Evolutionary conservation across 305 asterid genomes (phyloP), one percentile per base, ranked within the genome.

Genomic region (Rubia tinctorum): DNA sequence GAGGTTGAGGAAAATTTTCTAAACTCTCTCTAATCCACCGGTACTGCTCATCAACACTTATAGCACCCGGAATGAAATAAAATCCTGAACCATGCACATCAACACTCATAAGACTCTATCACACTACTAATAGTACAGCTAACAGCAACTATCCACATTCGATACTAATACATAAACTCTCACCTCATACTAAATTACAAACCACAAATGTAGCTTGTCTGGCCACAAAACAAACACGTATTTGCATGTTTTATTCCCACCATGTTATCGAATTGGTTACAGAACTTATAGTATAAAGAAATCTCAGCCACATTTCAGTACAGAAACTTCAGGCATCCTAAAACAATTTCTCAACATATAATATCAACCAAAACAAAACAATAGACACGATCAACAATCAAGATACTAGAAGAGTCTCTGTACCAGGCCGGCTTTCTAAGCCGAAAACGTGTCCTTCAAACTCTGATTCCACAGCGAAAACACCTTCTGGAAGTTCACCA

Each of bases 21-120:
- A 95, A 84, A 83, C 99, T 90, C 87, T 92, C 96, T 84, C 74
- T 86, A 69, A 89, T 87, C 99, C 98, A 95, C 6, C 66, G 84
- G 76, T 90, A 84, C 75, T 95, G 98, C 74, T 90, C 97, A 80
- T 88, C 91, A 72, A 84, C 34, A 71, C 86, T 86, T 76, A 95
- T 84, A 22, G 97, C 97, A 65, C 89, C 90, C 62, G 99, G 97
- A 78, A 92, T 88, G 84, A 89, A 95, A 83, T 87, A 92, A 83
- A 92, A 92, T 66, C 98, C 99, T 92, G 85, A 76, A 85, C 37
- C 37, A 30, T 30, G 37, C 2, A 1, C 3, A 30, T 37, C 67
- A 27, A 62, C 8, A 3, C 39, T 27, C 69, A 60, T 8, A 27
- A 37, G 44, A 63, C n/a, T 42, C 13, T 60, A 60, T 5, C 0